phyloP scores from a whole-genome alignment of 805 yeast species.

The Candida vaughaniae region DNA sequence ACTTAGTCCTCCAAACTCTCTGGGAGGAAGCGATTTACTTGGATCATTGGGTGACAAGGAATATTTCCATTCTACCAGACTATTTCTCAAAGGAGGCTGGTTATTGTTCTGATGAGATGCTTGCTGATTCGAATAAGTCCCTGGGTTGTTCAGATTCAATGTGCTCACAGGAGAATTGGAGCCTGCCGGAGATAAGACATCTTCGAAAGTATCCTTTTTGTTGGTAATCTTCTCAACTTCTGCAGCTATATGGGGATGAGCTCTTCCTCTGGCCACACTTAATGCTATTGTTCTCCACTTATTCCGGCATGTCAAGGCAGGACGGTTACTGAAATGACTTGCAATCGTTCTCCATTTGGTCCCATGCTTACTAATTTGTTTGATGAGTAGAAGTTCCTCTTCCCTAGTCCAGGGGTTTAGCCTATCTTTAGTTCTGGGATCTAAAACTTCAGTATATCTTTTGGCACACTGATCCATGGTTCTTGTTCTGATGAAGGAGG shows the following conservation, averaged over 20 bases:
- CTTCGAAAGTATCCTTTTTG: slow-evolving; percentile 1
- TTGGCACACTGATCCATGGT: slow-evolving; percentile 96
- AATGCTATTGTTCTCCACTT: slow-evolving; percentile 88
- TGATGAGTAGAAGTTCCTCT: slow-evolving; percentile 73
- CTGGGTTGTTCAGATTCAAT: slow-evolving; percentile 3
- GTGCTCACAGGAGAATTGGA: slow-evolving; percentile 3
- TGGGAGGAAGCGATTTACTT: slow-evolving; percentile 18
- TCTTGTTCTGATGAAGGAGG: slow-evolving; percentile 73
- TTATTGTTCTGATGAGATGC: neutral
- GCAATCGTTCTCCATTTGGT: slow-evolving; percentile 89
- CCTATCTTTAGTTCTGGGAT: slow-evolving; percentile 76
- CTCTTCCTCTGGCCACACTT: slow-evolving; percentile 67
- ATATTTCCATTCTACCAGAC: slow-evolving; percentile 60
- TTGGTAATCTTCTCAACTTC: slow-evolving; percentile 57
- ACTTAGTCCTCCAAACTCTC: slow-evolving; percentile 17
- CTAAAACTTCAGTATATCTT: slow-evolving; percentile 82
- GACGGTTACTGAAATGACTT: slow-evolving; percentile 68
- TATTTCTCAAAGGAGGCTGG: neutral
- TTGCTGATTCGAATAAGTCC: neutral
- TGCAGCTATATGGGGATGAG: slow-evolving; percentile 50
- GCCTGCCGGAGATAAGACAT: neutral
- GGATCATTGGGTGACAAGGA: slow-evolving; percentile 43
- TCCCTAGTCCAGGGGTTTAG: slow-evolving; percentile 75
- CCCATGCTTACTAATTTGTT: slow-evolving; percentile 67
- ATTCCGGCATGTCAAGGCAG: slow-evolving; percentile 86